Conservation (phyloP, 1,139 yeast genomes). For the Lodderomyces metapsilosis region DNA sequence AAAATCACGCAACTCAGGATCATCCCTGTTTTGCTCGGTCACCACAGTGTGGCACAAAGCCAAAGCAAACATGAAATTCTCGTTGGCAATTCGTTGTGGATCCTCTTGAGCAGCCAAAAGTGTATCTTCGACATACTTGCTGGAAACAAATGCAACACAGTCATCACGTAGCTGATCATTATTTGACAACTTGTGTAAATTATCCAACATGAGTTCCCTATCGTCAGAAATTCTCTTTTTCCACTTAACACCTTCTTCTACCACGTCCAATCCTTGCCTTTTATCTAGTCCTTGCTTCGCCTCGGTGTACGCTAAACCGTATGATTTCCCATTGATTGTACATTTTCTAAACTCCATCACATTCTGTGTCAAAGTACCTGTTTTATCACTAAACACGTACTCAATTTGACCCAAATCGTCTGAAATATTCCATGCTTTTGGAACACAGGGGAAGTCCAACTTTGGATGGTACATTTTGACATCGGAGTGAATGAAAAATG, state of each 20-base stretch:
- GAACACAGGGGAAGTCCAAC: slow-evolving; percentile 91
- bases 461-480: slow-evolving; percentile 79
- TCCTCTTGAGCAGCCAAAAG: slow-evolving; percentile 22
- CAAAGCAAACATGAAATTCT: slow-evolving; percentile 80
- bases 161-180: slow-evolving; percentile 64
- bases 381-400: slow-evolving; percentile 92
- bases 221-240: slow-evolving; percentile 60
- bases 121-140: slow-evolving; percentile 48
- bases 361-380: slow-evolving; percentile 95
- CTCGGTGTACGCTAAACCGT: slow-evolving; percentile 94
- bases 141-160: slow-evolving; percentile 76
- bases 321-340: slow-evolving; percentile 80
- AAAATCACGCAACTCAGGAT: slow-evolving; percentile 54
- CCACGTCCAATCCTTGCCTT: slow-evolving; percentile 79
- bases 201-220: slow-evolving; percentile 60
- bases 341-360: slow-evolving; percentile 97
- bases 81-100: slow-evolving; percentile 63
- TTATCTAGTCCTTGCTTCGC: slow-evolving; percentile 92
- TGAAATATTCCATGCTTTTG: slow-evolving; percentile 95
- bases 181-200: slow-evolving; percentile 43
- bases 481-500: slow-evolving; percentile 89
- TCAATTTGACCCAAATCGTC: slow-evolving; percentile 97
- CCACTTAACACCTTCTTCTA: slow-evolving; percentile 66
- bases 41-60: slow-evolving; percentile 93
- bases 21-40: slow-evolving; percentile 61